Base-by-base conservation (phyloP, 441 rosid genomes). In the Pelargonium citronellum region DNA sequence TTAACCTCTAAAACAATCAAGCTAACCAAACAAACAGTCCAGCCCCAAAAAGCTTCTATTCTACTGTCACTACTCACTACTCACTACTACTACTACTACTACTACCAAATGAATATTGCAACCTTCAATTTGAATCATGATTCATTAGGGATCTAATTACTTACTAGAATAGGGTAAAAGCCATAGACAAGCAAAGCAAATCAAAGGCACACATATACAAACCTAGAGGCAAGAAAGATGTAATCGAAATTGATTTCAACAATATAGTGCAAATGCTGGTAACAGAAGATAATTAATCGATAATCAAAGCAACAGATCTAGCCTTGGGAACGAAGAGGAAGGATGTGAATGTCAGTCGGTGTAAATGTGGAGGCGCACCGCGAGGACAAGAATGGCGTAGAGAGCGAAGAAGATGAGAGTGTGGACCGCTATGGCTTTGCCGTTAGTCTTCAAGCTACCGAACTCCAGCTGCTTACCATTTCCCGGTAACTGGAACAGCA, bases 381-480 rank as follows among this genome's bases (percentile, higher is more conserved):
- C 97, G 71, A 94, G 62, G 83, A 90, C 78, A 67, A 91, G 81
- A 73, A 94, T 73, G 16, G 95, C 79, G 68, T 94, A 91, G 53
- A 84, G 74, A 55, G 89, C 75, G 82, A 94, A 91, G 87, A 94
- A 94, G 79, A 91, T 78, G 74, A 91, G 85, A 27, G 96, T 80
- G 80, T 94, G 98, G 12, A 90, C 71, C 13, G 91, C 87, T 34
- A 89, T 80, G 10, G 98, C 87, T 75, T 87, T 93, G n/a, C 97
- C 98, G 75, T 90, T 89, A 19, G 97, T 91, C 87, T 91, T 94
- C 90, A 91, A 55, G 77, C 87, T 84, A 3, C 99, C 96, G 46
- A 94, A 83, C 64, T 94, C 90, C 66, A 91, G 13, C n/a, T 51
- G 85, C 34, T 79, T 79, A 80, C 67, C 77, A 75, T 86, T 75